phyloP scores from a whole-genome alignment of 805 yeast species.

The Zygosaccharomyces lentus region DNA sequence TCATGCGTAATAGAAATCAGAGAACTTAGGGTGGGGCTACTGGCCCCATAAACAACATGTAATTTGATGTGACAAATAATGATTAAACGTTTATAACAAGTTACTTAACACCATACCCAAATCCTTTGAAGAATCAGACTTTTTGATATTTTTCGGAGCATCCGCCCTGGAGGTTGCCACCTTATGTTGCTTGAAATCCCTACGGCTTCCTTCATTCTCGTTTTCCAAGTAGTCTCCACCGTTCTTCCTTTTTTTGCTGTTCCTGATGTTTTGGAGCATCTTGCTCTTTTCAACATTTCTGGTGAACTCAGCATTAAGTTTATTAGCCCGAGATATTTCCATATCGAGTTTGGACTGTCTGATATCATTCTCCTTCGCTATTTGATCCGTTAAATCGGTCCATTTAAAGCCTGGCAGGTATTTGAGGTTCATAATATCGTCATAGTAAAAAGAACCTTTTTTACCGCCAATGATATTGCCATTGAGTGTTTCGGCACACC shows the following conservation, averaged over 20 bases:
- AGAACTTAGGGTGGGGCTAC: not conserved
- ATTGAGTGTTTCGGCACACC: constrained; percentile 80
- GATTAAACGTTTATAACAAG: constrained; percentile 39
- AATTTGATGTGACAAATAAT: not conserved
- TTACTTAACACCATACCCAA: constrained; percentile 46
- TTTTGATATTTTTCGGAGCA: constrained; percentile 45
- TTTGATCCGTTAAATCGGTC: constrained; percentile 90
- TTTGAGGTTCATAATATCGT: constrained; percentile 87
- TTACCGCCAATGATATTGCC: constrained; percentile 90
- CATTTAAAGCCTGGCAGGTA: constrained; percentile 91
- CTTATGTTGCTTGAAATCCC: constrained; percentile 67
- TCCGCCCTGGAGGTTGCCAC: constrained; percentile 64
- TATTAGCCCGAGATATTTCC: constrained; percentile 84
- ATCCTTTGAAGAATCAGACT: constrained; percentile 40
- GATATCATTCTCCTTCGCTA: constrained; percentile 82
- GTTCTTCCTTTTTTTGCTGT: constrained; percentile 30
- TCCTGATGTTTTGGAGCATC: constrained; percentile 62
- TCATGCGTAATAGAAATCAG: not conserved
- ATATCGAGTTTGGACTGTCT: constrained; percentile 84
- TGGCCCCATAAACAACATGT: not conserved
- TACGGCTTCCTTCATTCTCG: constrained; percentile 33
- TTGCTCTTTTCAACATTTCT: constrained; percentile 82
- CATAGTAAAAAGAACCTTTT: constrained; percentile 85
- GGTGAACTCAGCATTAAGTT: constrained; percentile 78
- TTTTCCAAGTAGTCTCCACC: constrained; percentile 8